Evolutionary conservation across 805 yeast species (phyloP).

Genomic region (Barnettozyma populi): DNA sequence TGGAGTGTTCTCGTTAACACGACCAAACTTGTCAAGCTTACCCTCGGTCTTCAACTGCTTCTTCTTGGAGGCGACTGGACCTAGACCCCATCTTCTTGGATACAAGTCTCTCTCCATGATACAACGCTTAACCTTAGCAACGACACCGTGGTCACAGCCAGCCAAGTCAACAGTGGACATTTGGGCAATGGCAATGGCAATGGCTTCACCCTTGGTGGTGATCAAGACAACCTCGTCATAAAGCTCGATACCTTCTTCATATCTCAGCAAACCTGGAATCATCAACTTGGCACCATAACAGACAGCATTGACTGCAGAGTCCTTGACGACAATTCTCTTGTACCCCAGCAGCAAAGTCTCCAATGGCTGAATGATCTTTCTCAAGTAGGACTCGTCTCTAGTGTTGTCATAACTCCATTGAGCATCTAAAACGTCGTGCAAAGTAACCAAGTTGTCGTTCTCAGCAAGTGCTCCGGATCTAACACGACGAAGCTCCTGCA

Average conservation of each 20-base stretch:
- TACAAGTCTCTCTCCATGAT: slow-evolving; percentile 99
- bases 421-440: slow-evolving; percentile 97
- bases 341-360: slow-evolving; percentile 91
- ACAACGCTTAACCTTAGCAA: slow-evolving; percentile 97
- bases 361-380: slow-evolving; percentile 91
- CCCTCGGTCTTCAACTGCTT: slow-evolving; percentile 97
- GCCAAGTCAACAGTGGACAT: slow-evolving; percentile 98
- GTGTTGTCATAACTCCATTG: slow-evolving; percentile 97
- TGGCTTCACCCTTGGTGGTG: slow-evolving; percentile 99
- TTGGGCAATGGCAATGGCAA: slow-evolving; percentile 97
- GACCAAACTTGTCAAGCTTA: slow-evolving; percentile 92
- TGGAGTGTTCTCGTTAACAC: slow-evolving; percentile 91
- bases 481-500: slow-evolving; percentile 99
- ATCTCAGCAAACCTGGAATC: slow-evolving; percentile 97
- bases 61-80: slow-evolving; percentile 98
- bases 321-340: slow-evolving; percentile 92
- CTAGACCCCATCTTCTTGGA: slow-evolving; percentile 99
- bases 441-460: slow-evolving; percentile 84
- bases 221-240: slow-evolving; percentile 97
- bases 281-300: slow-evolving; percentile 98
- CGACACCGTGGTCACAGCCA: slow-evolving; percentile 96
- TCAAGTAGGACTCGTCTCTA: slow-evolving; percentile 91
- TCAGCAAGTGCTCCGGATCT: slow-evolving; percentile 95
- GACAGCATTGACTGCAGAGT: slow-evolving; percentile 95
- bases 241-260: slow-evolving; percentile 95